Conservation (phyloP, 176 grass and related monocot species). For the Rhynchospora breviuscula region DNA sequence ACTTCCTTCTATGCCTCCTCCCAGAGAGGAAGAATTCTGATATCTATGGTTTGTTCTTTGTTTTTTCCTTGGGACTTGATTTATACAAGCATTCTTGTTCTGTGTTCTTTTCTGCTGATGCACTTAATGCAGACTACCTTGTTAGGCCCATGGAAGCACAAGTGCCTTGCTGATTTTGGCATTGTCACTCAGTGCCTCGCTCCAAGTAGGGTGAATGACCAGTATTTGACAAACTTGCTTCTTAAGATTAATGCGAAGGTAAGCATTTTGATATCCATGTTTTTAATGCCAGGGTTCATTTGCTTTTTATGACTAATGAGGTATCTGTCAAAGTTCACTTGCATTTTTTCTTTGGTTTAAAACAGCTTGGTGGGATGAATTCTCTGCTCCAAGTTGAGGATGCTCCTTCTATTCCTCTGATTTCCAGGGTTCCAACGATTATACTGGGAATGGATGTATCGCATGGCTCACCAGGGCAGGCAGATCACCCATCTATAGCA, state of each 20-base stretch:
- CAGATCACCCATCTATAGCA: slow-evolving; percentile 76
- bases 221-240: slow-evolving; percentile 77
- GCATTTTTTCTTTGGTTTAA: neutral
- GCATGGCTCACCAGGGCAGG: slow-evolving; percentile 81
- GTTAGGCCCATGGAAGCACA: slow-evolving; percentile 81
- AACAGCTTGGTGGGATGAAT: slow-evolving; percentile 82
- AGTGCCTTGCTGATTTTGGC: slow-evolving; percentile 83
- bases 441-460: slow-evolving; percentile 91
- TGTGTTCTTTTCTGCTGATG: neutral
- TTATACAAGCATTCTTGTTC: neutral
- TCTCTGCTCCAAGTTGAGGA: slow-evolving; percentile 59
- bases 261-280: neutral
- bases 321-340: neutral
- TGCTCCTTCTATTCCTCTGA: slow-evolving; percentile 42
- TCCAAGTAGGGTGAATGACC: no score
- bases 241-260: slow-evolving; percentile 97
- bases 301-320: neutral
- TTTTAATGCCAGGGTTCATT: neutral
- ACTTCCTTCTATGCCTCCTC: slow-evolving; percentile 70
- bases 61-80: neutral
- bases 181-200: slow-evolving; percentile 88
- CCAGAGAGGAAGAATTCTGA: slow-evolving; percentile 92
- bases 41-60: slow-evolving; percentile 63
- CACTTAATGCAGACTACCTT: neutral
- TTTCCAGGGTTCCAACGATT: slow-evolving; percentile 62